Evolutionary conservation across 2,329 filamentous ascomycete species (phyloP), one percentile per base, ranked within the genome.

Genomic region (Ophiocordyceps camponoti-leonardi): DNA sequence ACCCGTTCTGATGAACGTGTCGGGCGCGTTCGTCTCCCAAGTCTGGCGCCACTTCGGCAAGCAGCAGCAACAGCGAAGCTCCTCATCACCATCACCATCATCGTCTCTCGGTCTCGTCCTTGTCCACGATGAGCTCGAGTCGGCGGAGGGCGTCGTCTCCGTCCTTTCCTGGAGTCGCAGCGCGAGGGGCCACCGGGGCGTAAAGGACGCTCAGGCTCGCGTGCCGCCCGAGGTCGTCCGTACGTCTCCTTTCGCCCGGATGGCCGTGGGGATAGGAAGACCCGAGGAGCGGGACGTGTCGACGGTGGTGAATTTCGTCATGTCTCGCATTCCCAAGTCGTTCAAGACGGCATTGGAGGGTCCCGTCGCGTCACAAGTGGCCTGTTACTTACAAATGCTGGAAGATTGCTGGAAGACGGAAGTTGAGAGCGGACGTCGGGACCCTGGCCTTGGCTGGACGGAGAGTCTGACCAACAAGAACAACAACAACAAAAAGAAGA

Each of bases 71-170:
- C 53, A 6, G 22, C 3, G 22, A 6, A 23, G 66, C 52, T 55
- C 58, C 22, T 51, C 54, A 5, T 50, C 57, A 50, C n/a, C n/a
- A n/a, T n/a, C n/a, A n/a, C n/a, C n/a, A n/a, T n/a, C n/a, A n/a
- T n/a, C n/a, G n/a, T 52, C 53, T 45, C 57, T 67, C 14, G 66
- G 65, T 19, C 62, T 98, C 16, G 77, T 96, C 0, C 67, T 96
- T 13, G 67, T 96, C 19, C 87, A 96, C 60, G 90, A 96, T 59
- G 90, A 96, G 59, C 64, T 96, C 31, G 88, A 95, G 55, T 70
- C 75, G 40, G 66, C 72, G 3, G 57, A 87, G 2, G 87, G 87
- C 0, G 70, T 72, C 33, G 71, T 94, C 14, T 75, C 68, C 43
- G 67, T 85, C 6, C 73, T 73, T 46, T 68, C 70, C 22, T 86